Conservation (phyloP, 768 basidiomycete genomes). For the Pluteus cervinus region DNA sequence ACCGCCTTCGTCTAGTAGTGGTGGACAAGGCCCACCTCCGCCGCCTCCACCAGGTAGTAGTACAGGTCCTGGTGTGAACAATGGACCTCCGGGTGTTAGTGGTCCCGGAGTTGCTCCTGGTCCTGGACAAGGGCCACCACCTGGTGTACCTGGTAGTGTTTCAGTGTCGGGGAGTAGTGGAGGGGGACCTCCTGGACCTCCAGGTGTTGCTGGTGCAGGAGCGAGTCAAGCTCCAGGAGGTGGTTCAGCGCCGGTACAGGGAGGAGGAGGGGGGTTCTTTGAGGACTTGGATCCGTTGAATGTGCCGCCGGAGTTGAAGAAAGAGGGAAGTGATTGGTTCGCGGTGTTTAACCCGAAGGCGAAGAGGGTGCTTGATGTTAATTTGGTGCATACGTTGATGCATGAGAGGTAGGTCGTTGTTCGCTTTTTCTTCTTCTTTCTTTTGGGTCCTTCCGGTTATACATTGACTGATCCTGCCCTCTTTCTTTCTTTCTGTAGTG, state of each 20-base stretch:
- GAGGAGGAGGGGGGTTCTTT: constrained; percentile 28
- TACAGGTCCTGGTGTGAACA: too few species aligned
- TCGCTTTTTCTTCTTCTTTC: constrained; percentile 2
- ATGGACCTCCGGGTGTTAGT: constrained; percentile 4
- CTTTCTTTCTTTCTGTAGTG: constrained; percentile 19
- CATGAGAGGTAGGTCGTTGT: constrained; percentile 69
- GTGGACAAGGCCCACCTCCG: too few species aligned
- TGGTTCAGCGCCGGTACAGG: constrained; percentile 13
- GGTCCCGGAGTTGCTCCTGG: constrained; percentile 8
- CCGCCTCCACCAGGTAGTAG: too few species aligned
- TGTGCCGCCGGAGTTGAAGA: constrained; percentile 51
- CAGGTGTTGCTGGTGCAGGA: constrained; percentile 7
- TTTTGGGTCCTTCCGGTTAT: not conserved
- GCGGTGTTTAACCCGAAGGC: constrained; percentile 81
- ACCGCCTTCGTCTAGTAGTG: too few species aligned
- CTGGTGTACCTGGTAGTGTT: not conserved
- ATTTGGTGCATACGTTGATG: constrained; percentile 77
- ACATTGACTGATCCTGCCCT: constrained; percentile 1
- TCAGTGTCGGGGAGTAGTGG: too few species aligned
- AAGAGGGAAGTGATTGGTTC: constrained; percentile 84
- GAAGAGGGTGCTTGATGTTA: constrained; percentile 74
- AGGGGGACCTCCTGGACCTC: constrained; percentile 2
- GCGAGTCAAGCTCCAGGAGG: constrained; percentile 5
- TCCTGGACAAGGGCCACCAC: constrained; percentile 3
- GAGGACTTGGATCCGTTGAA: constrained; percentile 36